A percentile compares a stretch with the other conserved stretches of the same genome.
These are phyloP conservation scores for Dentipellis fragilis DNA, from an alignment of 768 basidiomycete species.

Conservation along the genomic window DNA sequence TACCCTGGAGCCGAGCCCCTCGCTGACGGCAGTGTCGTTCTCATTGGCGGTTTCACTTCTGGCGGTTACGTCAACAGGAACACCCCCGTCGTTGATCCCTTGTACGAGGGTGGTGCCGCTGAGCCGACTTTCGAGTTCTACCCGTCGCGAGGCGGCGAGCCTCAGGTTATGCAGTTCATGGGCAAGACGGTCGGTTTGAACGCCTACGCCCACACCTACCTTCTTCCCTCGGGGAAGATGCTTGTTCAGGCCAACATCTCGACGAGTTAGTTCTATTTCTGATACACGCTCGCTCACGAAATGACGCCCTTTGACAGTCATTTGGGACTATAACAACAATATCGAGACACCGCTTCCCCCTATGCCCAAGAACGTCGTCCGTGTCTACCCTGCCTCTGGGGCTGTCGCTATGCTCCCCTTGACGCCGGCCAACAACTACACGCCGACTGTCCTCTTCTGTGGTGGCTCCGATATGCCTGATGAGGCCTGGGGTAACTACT, in stretches of 20 bases:
- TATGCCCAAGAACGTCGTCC: constrained; percentile 65
- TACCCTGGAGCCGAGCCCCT: constrained; percentile 70
- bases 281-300: constrained; percentile 1
- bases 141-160: constrained; percentile 42
- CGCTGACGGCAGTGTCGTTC: constrained; percentile 64
- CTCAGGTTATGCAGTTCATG: constrained; percentile 57
- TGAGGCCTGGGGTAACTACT: constrained; percentile 67
- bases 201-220: constrained; percentile 63
- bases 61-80: constrained; percentile 79
- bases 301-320: constrained; percentile 21
- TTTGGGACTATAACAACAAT: constrained; percentile 47
- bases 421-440: constrained; percentile 85
- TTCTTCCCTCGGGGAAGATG: constrained; percentile 70
- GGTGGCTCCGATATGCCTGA: constrained; percentile 79
- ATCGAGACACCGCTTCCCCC: constrained; percentile 52
- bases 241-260: constrained; percentile 79
- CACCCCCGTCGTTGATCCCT: constrained; percentile 54
- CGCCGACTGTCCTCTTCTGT: constrained; percentile 80
- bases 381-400: constrained; percentile 86
- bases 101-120: constrained; percentile 54
- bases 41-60: constrained; percentile 74
- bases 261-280: constrained; percentile 36
- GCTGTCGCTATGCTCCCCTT: constrained; percentile 86
- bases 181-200: constrained; percentile 66
- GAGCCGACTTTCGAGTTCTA: constrained; percentile 82